A percentile compares a stretch with the other conserved stretches of the same genome.
phyloP scores from a whole-genome alignment of 2,329 filamentous ascomycete species.

The Ophiocordyceps camponoti-saundersi region DNA sequence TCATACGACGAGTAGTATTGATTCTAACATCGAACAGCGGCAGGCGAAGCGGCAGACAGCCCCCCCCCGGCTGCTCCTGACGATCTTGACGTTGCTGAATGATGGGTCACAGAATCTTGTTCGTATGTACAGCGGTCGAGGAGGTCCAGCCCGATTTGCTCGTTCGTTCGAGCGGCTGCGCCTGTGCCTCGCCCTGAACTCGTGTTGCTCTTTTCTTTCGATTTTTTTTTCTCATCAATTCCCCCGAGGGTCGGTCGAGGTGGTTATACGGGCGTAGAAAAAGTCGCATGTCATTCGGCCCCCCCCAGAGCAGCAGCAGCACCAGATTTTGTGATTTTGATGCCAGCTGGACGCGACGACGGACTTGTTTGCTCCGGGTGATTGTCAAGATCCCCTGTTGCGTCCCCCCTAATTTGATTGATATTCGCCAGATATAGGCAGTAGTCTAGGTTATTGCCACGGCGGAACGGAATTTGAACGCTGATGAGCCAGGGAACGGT shows the following conservation, averaged over 20 bases:
- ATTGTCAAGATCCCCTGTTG: neutral
- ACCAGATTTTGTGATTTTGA: neutral
- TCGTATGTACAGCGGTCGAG: neutral
- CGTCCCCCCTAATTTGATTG: neutral
- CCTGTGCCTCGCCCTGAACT: neutral
- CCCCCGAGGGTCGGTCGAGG: neutral
- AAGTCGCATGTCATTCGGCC: neutral
- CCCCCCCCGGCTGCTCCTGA: slow-evolving; percentile 73
- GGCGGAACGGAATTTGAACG: neutral
- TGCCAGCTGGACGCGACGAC: neutral
- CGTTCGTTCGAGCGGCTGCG: neutral
- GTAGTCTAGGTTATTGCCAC: neutral
- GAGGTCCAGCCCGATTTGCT: neutral
- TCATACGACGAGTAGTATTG: neutral
- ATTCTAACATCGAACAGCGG: neutral
- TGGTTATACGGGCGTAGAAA: neutral
- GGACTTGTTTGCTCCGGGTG: neutral
- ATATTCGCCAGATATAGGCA: neutral
- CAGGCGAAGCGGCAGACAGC: slow-evolving; percentile 34
- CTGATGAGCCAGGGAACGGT: neutral
- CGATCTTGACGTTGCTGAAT: slow-evolving; percentile 89
- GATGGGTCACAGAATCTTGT: slow-evolving; percentile 6
- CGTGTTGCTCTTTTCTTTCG: neutral
- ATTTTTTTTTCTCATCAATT: neutral
- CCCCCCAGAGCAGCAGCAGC: neutral